phyloP scores from a whole-genome alignment of 106 monocot genomes.

The Dendrobium nobile region DNA sequence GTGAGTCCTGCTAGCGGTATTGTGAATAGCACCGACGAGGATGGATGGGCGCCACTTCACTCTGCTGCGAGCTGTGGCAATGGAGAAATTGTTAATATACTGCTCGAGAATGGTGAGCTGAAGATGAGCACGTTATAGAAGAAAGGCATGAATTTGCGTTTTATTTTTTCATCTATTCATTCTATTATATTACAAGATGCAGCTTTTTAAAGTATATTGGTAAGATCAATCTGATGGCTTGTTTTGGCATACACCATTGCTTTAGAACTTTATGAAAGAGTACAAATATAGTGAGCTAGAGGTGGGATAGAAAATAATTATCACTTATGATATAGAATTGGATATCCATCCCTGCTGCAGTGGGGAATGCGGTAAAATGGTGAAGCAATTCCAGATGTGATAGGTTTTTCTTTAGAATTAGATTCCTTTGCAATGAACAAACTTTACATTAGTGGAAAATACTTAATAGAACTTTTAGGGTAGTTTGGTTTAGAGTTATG shows the following conservation, averaged over 20 bases:
- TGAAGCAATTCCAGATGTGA: no score
- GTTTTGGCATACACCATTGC: not conserved
- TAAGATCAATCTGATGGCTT: not conserved
- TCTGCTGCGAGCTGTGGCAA: conserved; percentile 74
- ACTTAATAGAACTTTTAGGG: no score
- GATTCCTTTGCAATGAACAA: no score
- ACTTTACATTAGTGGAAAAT: no score
- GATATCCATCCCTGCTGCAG: no score
- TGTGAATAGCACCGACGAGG: conserved; percentile 70
- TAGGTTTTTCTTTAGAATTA: no score
- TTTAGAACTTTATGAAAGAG: not conserved
- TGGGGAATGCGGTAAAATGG: no score
- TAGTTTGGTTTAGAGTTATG: no score
- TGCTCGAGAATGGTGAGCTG: conserved; percentile 61
- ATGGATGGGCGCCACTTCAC: conserved; percentile 93
- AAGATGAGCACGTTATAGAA: not conserved
- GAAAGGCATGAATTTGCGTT: not conserved
- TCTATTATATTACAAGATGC: not conserved
- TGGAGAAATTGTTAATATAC: conserved; percentile 46
- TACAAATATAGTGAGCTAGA: not conserved
- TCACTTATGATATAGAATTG: no score
- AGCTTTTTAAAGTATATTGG: not conserved
- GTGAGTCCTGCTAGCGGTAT: conserved; percentile 31
- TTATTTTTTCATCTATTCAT: not conserved
- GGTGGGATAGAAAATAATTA: not conserved